Conservation (phyloP, 2,329 filamentous ascomycete genomes). For the Colletotrichum chrysophilum region DNA sequence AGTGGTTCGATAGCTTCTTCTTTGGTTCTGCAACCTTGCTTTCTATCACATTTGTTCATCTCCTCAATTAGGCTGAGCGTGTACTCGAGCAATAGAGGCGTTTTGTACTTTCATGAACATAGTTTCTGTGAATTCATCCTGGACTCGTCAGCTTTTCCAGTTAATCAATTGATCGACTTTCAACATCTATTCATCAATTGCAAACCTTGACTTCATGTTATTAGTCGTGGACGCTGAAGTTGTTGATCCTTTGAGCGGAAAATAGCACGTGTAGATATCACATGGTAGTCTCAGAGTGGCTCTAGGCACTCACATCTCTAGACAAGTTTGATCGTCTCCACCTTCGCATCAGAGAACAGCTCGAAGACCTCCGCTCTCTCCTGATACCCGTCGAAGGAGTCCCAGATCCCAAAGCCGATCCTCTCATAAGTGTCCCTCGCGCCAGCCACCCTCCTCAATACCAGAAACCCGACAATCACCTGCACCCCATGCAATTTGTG, state of each 20-base stretch:
- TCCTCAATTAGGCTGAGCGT: not conserved
- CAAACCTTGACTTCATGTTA: accelerated
- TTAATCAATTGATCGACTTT: accelerated
- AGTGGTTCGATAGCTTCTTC: not conserved
- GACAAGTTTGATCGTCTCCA: not conserved
- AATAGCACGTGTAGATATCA: not conserved
- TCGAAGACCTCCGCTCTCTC: accelerated
- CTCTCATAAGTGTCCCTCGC: not conserved
- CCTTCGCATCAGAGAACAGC: not conserved
- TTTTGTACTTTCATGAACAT: not conserved
- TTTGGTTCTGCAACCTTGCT: not conserved
- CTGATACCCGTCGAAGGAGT: not conserved
- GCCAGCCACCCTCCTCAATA: not conserved
- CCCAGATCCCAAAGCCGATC: not conserved
- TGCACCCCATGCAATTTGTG: not conserved
- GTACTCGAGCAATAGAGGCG: not conserved
- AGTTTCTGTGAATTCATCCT: accelerated
- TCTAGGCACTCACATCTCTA: accelerated
- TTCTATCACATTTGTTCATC: accelerated
- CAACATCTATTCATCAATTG: not conserved
- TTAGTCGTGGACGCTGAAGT: not conserved
- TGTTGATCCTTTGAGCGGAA: accelerated
- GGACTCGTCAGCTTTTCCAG: accelerated
- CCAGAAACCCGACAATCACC: accelerated
- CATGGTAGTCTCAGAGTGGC: not conserved